Evolutionary conservation across 768 basidiomycete species (phyloP).

Genomic region (Megacollybia marginata): DNA sequence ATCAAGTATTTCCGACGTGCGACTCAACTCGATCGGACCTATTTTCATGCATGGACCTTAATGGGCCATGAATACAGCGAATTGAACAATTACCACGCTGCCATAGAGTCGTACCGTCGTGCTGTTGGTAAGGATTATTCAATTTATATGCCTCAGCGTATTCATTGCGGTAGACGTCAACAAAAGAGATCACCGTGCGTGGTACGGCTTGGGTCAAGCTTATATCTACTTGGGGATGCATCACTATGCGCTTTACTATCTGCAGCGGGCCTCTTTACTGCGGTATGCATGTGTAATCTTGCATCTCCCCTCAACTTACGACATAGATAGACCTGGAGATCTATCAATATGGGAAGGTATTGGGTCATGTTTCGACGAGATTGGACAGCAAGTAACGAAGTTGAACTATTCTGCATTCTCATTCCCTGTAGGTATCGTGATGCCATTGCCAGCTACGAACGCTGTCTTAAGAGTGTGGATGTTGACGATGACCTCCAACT

Average conservation of each 20-base stretch:
- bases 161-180: slow-evolving; percentile 48
- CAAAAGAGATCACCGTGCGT: slow-evolving; percentile 73
- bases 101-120: slow-evolving; percentile 73
- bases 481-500: not conserved
- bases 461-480: not conserved
- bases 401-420: not conserved
- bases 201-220: slow-evolving; percentile 79
- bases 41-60: slow-evolving; percentile 74
- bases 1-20: slow-evolving; percentile 73
- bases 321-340: not conserved
- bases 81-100: slow-evolving; percentile 77
- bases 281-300: slow-evolving; percentile 1
- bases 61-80: slow-evolving; percentile 84
- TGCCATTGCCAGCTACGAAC: not conserved
- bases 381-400: not conserved
- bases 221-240: slow-evolving; percentile 76
- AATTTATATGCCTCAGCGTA: not conserved
- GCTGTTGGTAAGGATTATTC: slow-evolving; percentile 53
- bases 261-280: slow-evolving; percentile 2
- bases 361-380: not conserved
- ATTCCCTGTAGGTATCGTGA: not conserved
- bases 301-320: not conserved
- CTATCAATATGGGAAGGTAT: not conserved
- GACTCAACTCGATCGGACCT: slow-evolving; percentile 69
- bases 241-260: slow-evolving; percentile 67